Evolutionary conservation across 2,329 filamentous ascomycete species (phyloP).

Genomic region (Daldinia eschscholtzii): DNA sequence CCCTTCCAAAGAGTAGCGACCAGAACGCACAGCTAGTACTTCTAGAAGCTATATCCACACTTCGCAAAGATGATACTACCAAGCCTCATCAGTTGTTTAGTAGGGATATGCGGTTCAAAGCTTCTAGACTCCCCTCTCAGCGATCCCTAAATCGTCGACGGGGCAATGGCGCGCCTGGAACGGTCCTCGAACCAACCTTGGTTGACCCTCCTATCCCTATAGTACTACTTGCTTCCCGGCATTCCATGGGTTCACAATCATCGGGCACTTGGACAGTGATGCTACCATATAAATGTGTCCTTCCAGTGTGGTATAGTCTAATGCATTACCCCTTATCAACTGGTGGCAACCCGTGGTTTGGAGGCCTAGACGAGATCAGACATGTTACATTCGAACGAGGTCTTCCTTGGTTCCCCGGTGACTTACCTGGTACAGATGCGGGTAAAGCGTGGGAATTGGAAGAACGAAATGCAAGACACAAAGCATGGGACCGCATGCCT

Average conservation of each 20-base stretch:
- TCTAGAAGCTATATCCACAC: conserved; percentile 72
- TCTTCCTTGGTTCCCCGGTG: conserved; percentile 85
- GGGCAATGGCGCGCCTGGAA: conserved; percentile 71
- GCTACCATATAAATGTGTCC: conserved; percentile 90
- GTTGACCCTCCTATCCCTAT: conserved; percentile 84
- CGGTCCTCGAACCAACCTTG: conserved; percentile 66
- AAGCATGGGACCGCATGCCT: conserved; percentile 80
- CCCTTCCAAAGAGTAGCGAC: conserved; percentile 52
- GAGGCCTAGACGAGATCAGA: conserved; percentile 81
- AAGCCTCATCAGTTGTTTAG: conserved; percentile 73
- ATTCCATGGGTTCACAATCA: conserved; percentile 60
- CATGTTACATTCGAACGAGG: conserved; percentile 86
- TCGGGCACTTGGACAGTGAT: conserved; percentile 86
- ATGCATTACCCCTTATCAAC: conserved; percentile 85
- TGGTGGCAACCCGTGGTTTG: conserved; percentile 84
- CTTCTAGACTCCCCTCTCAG: conserved; percentile 77
- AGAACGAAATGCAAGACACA: conserved; percentile 70
- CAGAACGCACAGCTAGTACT: conserved; percentile 54
- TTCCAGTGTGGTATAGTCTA: conserved; percentile 86
- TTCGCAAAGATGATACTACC: conserved; percentile 72
- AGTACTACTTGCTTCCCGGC: conserved; percentile 73
- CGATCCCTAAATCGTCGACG: conserved; percentile 85
- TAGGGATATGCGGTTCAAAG: conserved; percentile 72
- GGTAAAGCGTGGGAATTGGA: conserved; percentile 82
- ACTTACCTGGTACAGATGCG: conserved; percentile 82